Conservation (phyloP, 495 filamentous ascomycete genomes). For the Cercophora samala region DNA sequence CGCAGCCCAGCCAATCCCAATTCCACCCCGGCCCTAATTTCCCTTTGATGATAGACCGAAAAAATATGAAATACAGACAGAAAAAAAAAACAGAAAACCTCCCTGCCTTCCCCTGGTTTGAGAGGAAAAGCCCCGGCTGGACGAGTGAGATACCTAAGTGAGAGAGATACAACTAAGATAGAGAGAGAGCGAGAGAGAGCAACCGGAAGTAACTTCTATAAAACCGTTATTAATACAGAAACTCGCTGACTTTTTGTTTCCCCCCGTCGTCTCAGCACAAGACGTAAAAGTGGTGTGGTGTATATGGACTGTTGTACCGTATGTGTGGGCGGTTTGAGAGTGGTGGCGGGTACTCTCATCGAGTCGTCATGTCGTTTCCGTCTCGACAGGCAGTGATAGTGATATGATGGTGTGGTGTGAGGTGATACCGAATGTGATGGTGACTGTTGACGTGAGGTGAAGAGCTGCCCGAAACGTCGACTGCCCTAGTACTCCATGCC, state of each 20-base stretch:
- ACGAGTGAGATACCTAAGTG: no score
- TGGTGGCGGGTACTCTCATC: not conserved
- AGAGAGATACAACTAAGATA: not conserved
- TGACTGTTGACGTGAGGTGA: not conserved
- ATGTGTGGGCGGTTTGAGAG: not conserved
- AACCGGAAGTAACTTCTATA: conserved; percentile 9
- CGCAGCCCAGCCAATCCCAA: no score
- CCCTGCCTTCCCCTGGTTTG: no score
- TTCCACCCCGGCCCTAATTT: no score
- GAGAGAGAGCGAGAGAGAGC: not conserved
- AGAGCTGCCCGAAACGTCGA: not conserved
- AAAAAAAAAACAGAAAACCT: no score
- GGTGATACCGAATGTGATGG: not conserved
- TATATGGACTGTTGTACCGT: not conserved
- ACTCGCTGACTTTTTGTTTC: not conserved
- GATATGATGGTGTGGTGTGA: not conserved
- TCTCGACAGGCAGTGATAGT: not conserved
- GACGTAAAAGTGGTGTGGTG: not conserved
- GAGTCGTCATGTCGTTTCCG: not conserved
- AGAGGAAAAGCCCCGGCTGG: no score
- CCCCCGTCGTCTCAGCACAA: not conserved
- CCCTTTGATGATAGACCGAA: no score
- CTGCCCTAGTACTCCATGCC: not conserved
- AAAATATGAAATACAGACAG: no score
- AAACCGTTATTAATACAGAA: conserved; percentile 15